Base-by-base conservation (phyloP, 2,329 filamentous ascomycete species). In the Fusarium lyarnte region DNA sequence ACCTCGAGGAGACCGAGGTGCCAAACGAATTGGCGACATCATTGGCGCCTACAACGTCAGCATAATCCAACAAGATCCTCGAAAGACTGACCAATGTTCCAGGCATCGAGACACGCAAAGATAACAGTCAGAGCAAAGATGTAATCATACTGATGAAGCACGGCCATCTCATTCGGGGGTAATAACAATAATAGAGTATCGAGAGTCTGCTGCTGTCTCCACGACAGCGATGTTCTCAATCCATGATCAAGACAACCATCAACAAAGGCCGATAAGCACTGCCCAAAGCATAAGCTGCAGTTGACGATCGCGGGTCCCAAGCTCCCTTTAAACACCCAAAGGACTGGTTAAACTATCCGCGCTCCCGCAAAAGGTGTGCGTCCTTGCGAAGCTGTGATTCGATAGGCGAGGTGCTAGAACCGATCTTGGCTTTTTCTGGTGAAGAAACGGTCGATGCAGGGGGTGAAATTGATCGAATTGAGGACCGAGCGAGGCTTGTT, bases 1-100 rank as follows among this genome's bases (percentile, higher is more conserved):
- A 93, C 46, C 91, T 85, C 21, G 91, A 93, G 4, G 90, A 92
- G 71, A 93, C 92, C 72, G 89, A 91, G 43, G 90, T 93, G 25
- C 91, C 91, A 88, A 90, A 94, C 8, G 91, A 88, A 83, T 93
- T 94, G 80, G 92, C 91, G 64, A 93, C 91, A 91, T 93, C 92
- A 81, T 90, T 86, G 74, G 85, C 85, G 70, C 84, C 84, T 85
- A 35, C 3, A n/a, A 10, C 3, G 66, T 77, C 39, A 76, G 73
- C 12, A 7, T 21, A 1, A 1, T 43, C 1, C 25, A 25, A 2
- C 4, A 66, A 16, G 11, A 21, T 3, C 19, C 5, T 4, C 6
- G 1, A 11, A 3, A 14, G 5, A 74, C 81, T 63, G 68, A 84
- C 88, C 88, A 70, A 89, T 89, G 78, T 89, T 89, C 85, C 85